Conservation (phyloP, 2,329 filamentous ascomycete species). For the Hortaea werneckii region DNA sequence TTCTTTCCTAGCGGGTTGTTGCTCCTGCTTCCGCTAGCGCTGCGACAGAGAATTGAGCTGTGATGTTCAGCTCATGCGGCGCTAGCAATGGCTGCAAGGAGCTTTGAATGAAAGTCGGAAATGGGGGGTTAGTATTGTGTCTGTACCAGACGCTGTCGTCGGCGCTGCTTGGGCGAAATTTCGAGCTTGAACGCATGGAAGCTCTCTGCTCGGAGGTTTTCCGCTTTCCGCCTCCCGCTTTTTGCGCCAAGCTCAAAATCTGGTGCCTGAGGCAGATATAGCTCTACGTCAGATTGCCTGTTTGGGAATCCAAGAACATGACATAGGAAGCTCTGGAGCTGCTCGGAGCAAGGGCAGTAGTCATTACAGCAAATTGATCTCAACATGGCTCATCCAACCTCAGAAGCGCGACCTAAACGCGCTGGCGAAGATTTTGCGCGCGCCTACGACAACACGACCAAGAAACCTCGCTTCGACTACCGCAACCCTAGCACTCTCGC, state of each 20-base stretch:
- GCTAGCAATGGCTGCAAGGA: constrained; percentile 2
- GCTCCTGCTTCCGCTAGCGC: not conserved
- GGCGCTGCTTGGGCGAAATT: not conserved
- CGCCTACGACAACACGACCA: constrained; percentile 58
- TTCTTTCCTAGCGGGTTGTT: not conserved
- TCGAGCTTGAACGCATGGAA: not conserved
- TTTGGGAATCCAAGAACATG: too few relatives aligned
- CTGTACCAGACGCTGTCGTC: not conserved
- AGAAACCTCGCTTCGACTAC: constrained; percentile 85
- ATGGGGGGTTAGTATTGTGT: not conserved
- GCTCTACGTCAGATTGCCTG: too few relatives aligned
- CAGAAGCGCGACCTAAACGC: constrained; percentile 64
- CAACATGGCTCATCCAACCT: not conserved
- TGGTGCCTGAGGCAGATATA: not conserved
- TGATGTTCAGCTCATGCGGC: constrained; percentile 2
- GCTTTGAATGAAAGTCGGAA: not conserved
- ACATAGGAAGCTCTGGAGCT: too few relatives aligned
- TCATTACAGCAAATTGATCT: too few relatives aligned
- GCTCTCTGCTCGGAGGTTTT: not conserved
- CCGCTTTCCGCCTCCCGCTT: not conserved
- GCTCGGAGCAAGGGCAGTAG: too few relatives aligned
- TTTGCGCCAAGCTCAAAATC: too few relatives aligned
- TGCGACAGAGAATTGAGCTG: not conserved
- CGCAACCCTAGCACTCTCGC: constrained; percentile 90
- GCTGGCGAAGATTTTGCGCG: constrained; percentile 72